These are phyloP conservation scores for Syncephalastrum contaminatum DNA, from an alignment of 371 early-diverging fungal genomes.

Conservation along the genomic window DNA sequence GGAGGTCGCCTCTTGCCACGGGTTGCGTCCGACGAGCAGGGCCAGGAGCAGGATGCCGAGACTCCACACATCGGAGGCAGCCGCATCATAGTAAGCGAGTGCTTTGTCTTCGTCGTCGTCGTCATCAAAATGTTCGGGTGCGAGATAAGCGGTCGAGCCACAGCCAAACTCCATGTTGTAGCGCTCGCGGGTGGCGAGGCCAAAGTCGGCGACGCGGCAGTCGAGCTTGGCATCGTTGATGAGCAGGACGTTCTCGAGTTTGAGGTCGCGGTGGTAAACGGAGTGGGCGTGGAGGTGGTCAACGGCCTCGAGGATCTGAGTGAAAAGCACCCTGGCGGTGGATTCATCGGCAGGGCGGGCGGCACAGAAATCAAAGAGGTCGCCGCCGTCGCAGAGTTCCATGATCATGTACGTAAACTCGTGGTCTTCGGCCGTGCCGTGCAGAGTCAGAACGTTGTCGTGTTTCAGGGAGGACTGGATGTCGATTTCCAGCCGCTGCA, in stretches of 20 bases:
- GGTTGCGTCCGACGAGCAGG: slow-evolving; percentile 75
- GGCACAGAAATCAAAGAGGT: slow-evolving; percentile 57
- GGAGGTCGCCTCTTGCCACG: slow-evolving; percentile 69
- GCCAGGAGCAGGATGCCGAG: slow-evolving; percentile 76
- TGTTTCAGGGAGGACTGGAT: slow-evolving; percentile 68
- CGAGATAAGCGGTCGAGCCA: slow-evolving; percentile 70
- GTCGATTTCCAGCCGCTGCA: slow-evolving; percentile 73
- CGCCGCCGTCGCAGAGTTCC: slow-evolving; percentile 61
- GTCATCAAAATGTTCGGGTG: slow-evolving; percentile 59
- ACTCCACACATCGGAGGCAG: slow-evolving; percentile 78
- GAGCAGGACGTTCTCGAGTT: slow-evolving; percentile 79
- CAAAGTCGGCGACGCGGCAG: slow-evolving; percentile 83
- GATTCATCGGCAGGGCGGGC: slow-evolving; percentile 33
- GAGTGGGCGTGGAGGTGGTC: slow-evolving; percentile 51
- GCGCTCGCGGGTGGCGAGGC: slow-evolving; percentile 71
- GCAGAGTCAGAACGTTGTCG: slow-evolving; percentile 58
- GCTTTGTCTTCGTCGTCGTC: slow-evolving; percentile 18
- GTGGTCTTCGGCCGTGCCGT: slow-evolving; percentile 47
- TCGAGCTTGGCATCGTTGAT: slow-evolving; percentile 29
- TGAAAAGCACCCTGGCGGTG: slow-evolving; percentile 38
- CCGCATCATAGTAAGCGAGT: slow-evolving; percentile 54
- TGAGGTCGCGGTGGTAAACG: slow-evolving; percentile 75
- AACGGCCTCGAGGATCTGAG: slow-evolving; percentile 53
- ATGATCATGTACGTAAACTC: slow-evolving; percentile 52
- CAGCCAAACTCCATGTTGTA: slow-evolving; percentile 74